These are phyloP conservation scores for Thraustochytrium sp. DNA, from an alignment of 352 stramenopile genomes.

Conservation along the genomic window DNA sequence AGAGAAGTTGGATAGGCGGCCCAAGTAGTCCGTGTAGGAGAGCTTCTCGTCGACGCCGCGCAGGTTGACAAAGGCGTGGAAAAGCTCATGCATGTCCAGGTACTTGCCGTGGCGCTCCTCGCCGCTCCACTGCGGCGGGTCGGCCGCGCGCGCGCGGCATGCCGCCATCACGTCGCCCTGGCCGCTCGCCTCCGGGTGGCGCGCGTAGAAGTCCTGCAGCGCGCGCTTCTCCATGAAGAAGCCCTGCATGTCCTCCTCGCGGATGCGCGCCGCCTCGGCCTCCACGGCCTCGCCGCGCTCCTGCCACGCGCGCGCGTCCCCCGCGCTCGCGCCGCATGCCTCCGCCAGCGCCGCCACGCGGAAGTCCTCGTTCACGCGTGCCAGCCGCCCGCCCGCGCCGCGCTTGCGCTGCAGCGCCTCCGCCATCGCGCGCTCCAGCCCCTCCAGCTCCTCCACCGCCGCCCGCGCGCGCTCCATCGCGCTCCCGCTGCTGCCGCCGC, in stretches of 20 bases:
- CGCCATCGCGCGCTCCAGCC: not conserved
- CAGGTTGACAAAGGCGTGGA: constrained; percentile 60
- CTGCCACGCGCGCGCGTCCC: not conserved
- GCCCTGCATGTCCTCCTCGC: not conserved
- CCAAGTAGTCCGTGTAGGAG: constrained; percentile 36
- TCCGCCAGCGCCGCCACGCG: not conserved
- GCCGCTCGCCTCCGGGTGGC: not conserved
- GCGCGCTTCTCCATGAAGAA: constrained; percentile 8
- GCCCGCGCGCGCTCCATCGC: not conserved
- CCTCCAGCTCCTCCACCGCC: not conserved
- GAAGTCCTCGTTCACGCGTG: not conserved
- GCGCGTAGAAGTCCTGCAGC: not conserved
- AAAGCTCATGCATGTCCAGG: constrained; percentile 76
- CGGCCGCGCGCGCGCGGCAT: not conserved
- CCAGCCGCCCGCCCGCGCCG: not conserved
- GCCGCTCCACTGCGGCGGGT: constrained; percentile 47
- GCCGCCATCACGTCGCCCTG: not conserved
- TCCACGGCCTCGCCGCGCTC: not conserved
- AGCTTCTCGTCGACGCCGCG: constrained; percentile 60
- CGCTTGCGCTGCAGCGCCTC: not conserved
- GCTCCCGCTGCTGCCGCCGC: not conserved
- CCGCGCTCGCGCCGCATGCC: not conserved
- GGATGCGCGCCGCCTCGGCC: not conserved
- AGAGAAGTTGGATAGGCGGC: not conserved
- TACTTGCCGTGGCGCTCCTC: constrained; percentile 80